Conservation (phyloP, 2,329 filamentous ascomycete genomes). For the Colletotrichum destructivum region DNA sequence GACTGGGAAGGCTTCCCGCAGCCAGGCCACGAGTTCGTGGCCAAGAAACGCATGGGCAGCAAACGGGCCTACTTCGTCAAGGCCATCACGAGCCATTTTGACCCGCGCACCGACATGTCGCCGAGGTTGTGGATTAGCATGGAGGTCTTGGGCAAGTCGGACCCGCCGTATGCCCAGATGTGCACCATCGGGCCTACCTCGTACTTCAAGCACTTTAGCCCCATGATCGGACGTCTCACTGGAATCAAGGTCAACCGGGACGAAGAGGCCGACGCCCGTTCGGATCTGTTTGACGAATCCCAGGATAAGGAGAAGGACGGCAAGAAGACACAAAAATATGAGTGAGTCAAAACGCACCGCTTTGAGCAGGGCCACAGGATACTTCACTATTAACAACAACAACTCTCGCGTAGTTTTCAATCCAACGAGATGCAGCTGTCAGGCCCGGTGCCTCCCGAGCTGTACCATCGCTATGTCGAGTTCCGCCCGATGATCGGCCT, state of each 20-base stretch:
- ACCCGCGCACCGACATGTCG: conserved; percentile 74
- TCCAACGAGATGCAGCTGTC: conserved; percentile 90
- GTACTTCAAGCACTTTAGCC: conserved; percentile 89
- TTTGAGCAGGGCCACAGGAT: background rate
- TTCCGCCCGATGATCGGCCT: conserved; percentile 91
- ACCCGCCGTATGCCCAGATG: conserved; percentile 76
- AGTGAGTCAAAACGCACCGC: conserved; percentile 65
- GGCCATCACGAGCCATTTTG: conserved; percentile 75
- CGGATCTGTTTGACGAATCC: conserved; percentile 43
- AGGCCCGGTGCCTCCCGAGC: conserved; percentile 82
- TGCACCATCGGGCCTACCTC: conserved; percentile 84
- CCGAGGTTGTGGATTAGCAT: conserved; percentile 82
- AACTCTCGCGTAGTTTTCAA: conserved; percentile 77
- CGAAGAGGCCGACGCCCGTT: conserved; percentile 62
- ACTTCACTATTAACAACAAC: too few species aligned
- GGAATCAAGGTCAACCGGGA: conserved; percentile 79
- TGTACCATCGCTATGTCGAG: conserved; percentile 95
- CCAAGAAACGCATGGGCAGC: conserved; percentile 88
- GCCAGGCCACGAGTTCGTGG: conserved; percentile 71
- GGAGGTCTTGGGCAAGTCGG: conserved; percentile 82
- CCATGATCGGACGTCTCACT: conserved; percentile 86
- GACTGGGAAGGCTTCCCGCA: conserved; percentile 79
- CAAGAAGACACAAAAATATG: conserved; percentile 78
- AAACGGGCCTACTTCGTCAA: conserved; percentile 88
- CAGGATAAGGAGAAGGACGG: conserved; percentile 56